Base-by-base conservation (phyloP, 495 filamentous ascomycete species). In the Penicillium fimorum region DNA sequence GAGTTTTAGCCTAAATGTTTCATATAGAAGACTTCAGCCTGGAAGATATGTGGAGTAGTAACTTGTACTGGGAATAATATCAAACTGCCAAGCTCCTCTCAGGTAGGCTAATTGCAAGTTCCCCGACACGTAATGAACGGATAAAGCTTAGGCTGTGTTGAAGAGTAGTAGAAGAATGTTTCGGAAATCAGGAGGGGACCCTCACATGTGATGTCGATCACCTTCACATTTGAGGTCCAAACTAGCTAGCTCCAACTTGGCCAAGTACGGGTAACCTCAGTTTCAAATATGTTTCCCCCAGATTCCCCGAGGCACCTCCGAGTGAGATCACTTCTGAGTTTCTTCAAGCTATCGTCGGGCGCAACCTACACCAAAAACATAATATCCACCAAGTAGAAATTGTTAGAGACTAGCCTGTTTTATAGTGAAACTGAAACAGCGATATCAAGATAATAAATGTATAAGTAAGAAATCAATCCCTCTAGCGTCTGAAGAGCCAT, bases 341-440 rank as follows among this genome's bases (percentile, higher is more conserved):
- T 32, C 48, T 40, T 58, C 30, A 17, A 32, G 32, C 12, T 38
- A 42, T 37, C 5, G 13, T 27, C 42, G 33, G 44, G 20, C 18
- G 40, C 41, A 20, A 47, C n/a, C 22, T 40, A 18, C 4, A 45
- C 27, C 11, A 1, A 27, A 7, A 27, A 46, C 12, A 46, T 32
- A 24, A 3, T 5, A 47, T 17, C 30, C 15, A 37, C 15, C 29
- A 30, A 47, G 17, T 41, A 18, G 29, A 27, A 33, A 47, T 10
- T 27, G 22, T 22, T 48, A 27, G 24, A 48, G 35, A 53, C 25
- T 41, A 41, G 33, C 53, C 25, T 35, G 43, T 43, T 33, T 53
- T 48, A 43, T 48, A 48, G 25, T 53, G 49, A 58, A 58, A 58
- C 56, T 53, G 49, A 58, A 58, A 58, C 56, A 53, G 12, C 32